Evolutionary conservation across 148 eudicot species (phyloP).

Genomic region (Arbutus unedo): DNA sequence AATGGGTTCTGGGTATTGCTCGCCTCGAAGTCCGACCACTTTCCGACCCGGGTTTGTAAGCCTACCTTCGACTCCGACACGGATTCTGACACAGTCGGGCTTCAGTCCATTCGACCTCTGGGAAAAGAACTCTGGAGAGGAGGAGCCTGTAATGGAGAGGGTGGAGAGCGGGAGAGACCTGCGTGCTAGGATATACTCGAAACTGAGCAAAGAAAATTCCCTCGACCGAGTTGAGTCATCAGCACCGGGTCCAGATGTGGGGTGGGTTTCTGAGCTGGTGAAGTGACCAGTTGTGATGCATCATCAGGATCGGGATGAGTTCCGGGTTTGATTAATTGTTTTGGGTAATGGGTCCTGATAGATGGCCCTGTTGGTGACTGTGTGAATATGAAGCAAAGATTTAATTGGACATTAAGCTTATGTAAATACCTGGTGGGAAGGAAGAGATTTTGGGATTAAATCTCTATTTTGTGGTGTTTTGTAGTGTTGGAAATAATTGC

Average conservation of each 20-base stretch:
- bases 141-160: slow-evolving; percentile 58
- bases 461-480: too few species aligned
- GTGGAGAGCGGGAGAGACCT: slow-evolving; percentile 62
- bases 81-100: slow-evolving; percentile 33
- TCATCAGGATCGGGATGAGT: too few species aligned
- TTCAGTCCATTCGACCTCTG: slow-evolving; percentile 38
- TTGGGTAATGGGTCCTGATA: too few species aligned
- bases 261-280: slow-evolving; percentile 67
- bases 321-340: too few species aligned
- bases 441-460: too few species aligned
- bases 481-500: too few species aligned
- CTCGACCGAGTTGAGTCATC: slow-evolving; percentile 40
- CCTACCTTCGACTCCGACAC: slow-evolving; percentile 49
- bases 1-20: slow-evolving; percentile 28
- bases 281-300: too few species aligned
- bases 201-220: slow-evolving; percentile 64
- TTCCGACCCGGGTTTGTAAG: slow-evolving; percentile 35
- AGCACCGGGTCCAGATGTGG: slow-evolving; percentile 38
- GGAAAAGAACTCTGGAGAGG: slow-evolving; percentile 26
- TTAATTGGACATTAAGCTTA: too few species aligned
- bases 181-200: slow-evolving; percentile 56
- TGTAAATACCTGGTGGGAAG: too few species aligned
- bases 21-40: slow-evolving; percentile 32
- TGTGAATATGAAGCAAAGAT: too few species aligned
- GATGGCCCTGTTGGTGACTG: too few species aligned